Evolutionary conservation across 768 basidiomycete species (phyloP).

Genomic region (Suillus americanus): DNA sequence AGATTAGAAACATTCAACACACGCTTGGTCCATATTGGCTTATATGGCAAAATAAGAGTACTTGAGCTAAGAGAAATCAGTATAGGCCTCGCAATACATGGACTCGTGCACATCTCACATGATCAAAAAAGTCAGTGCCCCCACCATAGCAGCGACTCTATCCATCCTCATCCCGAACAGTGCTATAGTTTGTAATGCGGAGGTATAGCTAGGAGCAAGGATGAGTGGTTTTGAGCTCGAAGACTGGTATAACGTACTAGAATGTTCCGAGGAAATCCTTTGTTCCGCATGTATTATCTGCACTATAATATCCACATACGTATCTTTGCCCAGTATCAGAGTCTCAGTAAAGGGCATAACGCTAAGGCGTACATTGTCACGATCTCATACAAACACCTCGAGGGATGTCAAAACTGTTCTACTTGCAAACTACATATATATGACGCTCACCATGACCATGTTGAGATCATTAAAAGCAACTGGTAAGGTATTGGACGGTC

Average conservation of each 20-base stretch:
- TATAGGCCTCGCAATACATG: conserved; percentile 26
- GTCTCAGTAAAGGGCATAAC: neutral
- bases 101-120: conserved; percentile 36
- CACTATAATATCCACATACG: conserved; percentile 43
- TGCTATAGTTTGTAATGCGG: conserved; percentile 54
- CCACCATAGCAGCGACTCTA: conserved; percentile 63
- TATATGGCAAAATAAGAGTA: conserved; percentile 39
- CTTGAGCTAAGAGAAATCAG: conserved; percentile 26
- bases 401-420: conserved; percentile 13
- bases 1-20: conserved; percentile 14
- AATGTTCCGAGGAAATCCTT: conserved; percentile 42
- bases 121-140: conserved; percentile 54
- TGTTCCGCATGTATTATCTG: conserved; percentile 38
- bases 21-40: conserved; percentile 38
- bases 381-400: conserved; percentile 60
- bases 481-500: conserved; percentile 62
- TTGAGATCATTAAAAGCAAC: conserved; percentile 50
- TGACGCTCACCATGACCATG: conserved; percentile 60
- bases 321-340: conserved; percentile 29
- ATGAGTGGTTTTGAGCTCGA: conserved; percentile 6
- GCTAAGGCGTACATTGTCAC: conserved; percentile 39
- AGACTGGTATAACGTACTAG: conserved; percentile 24
- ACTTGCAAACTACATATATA: conserved; percentile 1
- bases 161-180: conserved; percentile 70
- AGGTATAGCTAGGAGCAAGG: conserved; percentile 24